A percentile compares a stretch with the other conserved stretches of the same genome.
These are phyloP conservation scores for Apium graveolens DNA, from an alignment of 129 eudicot genomes.

Conservation along the genomic window DNA sequence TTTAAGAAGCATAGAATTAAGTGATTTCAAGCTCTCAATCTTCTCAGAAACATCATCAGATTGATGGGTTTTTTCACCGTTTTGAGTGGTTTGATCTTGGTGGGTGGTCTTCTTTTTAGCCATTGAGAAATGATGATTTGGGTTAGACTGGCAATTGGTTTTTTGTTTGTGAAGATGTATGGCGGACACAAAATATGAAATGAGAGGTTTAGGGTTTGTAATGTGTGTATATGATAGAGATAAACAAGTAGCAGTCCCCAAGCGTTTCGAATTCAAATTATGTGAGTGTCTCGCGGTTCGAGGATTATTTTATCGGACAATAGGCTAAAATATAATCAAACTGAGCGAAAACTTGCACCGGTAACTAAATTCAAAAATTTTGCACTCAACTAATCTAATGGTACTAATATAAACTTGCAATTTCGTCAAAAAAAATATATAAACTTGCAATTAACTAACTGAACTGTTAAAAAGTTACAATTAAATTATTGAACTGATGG, in stretches of 20 bases:
- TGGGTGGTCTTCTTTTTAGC: slow-evolving; percentile 63
- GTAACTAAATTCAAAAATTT: no score
- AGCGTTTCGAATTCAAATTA: slow-evolving; percentile 29
- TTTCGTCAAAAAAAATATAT: no score
- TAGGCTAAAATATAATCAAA: no score
- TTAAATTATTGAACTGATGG: no score
- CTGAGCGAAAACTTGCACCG: no score
- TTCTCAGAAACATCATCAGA: slow-evolving; percentile 36
- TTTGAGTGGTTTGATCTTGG: slow-evolving; percentile 18
- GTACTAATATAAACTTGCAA: no score
- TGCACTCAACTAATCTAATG: no score
- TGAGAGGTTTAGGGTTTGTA: slow-evolving; percentile 26
- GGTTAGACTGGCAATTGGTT: background rate
- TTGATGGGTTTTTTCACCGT: slow-evolving; percentile 14
- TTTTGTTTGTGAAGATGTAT: background rate
- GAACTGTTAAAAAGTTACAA: no score
- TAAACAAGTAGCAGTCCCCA: background rate
- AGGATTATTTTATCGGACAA: no score
- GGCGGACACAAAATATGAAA: slow-evolving; percentile 13
- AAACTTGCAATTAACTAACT: no score
- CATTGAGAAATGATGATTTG: slow-evolving; percentile 37
- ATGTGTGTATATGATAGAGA: background rate
- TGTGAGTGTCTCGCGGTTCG: slow-evolving; percentile 7
- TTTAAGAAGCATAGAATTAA: slow-evolving; percentile 55
- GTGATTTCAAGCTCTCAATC: slow-evolving; percentile 48